phyloP scores from a whole-genome alignment of 768 basidiomycete genomes.

The Termitomyces sp. region DNA sequence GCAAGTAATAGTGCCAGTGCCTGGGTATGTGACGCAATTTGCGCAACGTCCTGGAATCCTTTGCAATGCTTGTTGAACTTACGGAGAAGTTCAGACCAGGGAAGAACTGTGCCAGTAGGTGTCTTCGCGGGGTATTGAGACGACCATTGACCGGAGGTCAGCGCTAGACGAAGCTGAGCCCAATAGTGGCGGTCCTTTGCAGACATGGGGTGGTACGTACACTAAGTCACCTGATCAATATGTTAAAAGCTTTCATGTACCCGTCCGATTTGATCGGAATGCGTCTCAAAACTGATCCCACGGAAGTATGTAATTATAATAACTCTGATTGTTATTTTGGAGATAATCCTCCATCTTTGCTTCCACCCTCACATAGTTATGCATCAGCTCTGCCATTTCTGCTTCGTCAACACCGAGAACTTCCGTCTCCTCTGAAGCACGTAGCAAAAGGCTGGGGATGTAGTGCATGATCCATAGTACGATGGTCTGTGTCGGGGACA shows the following conservation, averaged over 20 bases:
- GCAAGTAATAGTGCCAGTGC: slow-evolving; percentile 53
- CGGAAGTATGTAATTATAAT: too few relatives aligned
- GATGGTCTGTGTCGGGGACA: slow-evolving; percentile 44
- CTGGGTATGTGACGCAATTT: slow-evolving; percentile 66
- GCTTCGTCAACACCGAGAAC: not conserved
- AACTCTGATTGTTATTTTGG: not conserved
- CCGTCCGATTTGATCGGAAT: not conserved
- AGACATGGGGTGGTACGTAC: not conserved
- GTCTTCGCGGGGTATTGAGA: slow-evolving; percentile 55
- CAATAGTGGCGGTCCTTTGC: slow-evolving; percentile 75
- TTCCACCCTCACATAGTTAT: not conserved
- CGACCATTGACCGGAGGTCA: slow-evolving; percentile 75
- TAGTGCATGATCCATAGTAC: slow-evolving; percentile 75
- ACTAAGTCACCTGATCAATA: not conserved
- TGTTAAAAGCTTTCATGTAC: not conserved
- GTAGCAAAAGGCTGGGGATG: not conserved
- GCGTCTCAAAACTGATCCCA: not conserved
- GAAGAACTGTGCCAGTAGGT: slow-evolving; percentile 43
- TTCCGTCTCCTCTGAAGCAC: not conserved
- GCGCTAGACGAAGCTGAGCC: slow-evolving; percentile 62
- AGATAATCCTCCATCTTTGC: not conserved
- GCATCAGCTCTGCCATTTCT: not conserved
- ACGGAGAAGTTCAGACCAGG: slow-evolving; percentile 77
- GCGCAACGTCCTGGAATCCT: slow-evolving; percentile 54
- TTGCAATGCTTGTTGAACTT: slow-evolving; percentile 85